Evolutionary conservation across 169 alveolate species (phyloP).

Genomic region (Nephromyces sp.): DNA sequence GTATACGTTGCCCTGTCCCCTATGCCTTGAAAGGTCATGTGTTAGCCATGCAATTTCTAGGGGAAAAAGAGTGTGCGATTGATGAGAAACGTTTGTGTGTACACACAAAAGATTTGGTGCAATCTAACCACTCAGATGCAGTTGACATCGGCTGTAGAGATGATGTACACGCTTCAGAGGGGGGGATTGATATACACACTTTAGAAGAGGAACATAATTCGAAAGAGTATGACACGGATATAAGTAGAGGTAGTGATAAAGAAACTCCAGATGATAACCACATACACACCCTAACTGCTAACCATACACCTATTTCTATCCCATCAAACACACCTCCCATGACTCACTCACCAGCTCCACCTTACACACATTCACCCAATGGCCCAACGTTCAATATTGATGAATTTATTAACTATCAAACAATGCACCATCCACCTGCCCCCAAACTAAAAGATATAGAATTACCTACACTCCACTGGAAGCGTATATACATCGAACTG

Average conservation of each 20-base stretch:
- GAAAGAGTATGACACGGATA: too few relatives aligned
- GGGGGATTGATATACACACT: too few relatives aligned
- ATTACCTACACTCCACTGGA: neutral
- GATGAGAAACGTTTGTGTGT: too few relatives aligned
- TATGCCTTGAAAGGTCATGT: conserved; percentile 83
- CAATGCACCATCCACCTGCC: neutral
- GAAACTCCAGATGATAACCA: too few relatives aligned
- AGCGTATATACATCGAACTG: conserved; percentile 3
- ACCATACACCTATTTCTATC: neutral
- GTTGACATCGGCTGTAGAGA: neutral
- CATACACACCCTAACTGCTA: too few relatives aligned
- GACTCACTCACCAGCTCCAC: neutral
- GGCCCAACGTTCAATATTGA: neutral
- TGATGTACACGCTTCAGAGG: neutral
- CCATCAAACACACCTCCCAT: neutral
- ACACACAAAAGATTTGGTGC: conserved; percentile 6
- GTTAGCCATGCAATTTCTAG: conserved; percentile 90
- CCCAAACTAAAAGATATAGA: neutral
- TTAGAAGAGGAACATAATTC: too few relatives aligned
- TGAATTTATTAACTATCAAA: neutral
- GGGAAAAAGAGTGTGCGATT: conserved; percentile 55
- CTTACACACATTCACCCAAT: neutral
- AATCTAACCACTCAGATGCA: neutral
- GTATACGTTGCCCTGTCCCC: conserved; percentile 20
- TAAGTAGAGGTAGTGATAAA: too few relatives aligned